These are phyloP conservation scores for Irpex sp. DNA, from an alignment of 1,284 basidiomycete genomes.

Conservation along the genomic window DNA sequence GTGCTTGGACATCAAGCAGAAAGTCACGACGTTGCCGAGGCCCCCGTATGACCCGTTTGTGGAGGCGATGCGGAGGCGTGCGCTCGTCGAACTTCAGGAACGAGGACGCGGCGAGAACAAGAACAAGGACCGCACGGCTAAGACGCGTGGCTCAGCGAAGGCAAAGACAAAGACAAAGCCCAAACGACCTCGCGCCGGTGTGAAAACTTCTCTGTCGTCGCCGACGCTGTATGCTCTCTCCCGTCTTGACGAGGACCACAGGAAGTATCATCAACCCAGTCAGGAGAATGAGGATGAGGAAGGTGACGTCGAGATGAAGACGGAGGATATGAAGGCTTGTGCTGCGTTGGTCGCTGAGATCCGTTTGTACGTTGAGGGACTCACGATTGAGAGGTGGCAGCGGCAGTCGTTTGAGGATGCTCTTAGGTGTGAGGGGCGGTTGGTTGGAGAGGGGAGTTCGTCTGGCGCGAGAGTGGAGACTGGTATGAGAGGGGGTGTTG, in stretches of 20 bases:
- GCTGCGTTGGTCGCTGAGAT: neutral
- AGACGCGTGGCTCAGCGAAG: no score
- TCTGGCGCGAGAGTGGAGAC: no score
- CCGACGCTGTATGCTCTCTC: neutral
- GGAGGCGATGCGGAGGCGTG: neutral
- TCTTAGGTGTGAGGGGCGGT: no score
- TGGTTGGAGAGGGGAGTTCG: no score
- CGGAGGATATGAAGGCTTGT: neutral
- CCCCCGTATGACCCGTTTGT: neutral
- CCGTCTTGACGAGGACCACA: neutral
- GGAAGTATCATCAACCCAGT: neutral
- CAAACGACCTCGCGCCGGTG: neutral
- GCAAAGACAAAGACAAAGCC: neutral
- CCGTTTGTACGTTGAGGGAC: neutral
- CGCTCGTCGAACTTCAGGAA: neutral
- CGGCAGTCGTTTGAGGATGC: no score
- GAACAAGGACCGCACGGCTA: neutral
- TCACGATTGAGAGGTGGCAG: no score
- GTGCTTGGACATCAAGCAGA: neutral
- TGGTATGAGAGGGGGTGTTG: no score
- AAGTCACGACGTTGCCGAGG: neutral
- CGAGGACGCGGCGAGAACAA: neutral
- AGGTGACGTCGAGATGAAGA: neutral
- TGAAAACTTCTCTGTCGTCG: neutral
- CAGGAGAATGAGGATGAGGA: neutral